phyloP scores from a whole-genome alignment of 2,329 filamentous ascomycete genomes.

The Aspergillus sp. region DNA sequence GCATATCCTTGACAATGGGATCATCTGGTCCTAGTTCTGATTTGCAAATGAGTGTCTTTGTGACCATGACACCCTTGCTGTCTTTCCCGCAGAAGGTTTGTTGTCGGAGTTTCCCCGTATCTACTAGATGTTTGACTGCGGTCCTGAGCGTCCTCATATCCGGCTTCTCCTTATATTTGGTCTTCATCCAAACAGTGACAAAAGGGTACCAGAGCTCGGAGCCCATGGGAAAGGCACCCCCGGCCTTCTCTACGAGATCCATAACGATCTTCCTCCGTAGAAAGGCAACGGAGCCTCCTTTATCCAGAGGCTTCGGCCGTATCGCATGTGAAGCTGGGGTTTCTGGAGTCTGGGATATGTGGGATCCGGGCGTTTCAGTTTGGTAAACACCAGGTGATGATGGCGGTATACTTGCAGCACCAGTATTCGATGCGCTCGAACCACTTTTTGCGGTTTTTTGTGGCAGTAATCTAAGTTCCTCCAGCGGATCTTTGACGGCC shows the following conservation, averaged over 20 bases:
- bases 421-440: neutral
- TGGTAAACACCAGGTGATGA: neutral
- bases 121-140: conserved; percentile 51
- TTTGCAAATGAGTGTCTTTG: conserved; percentile 52
- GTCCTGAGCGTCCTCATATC: conserved; percentile 54
- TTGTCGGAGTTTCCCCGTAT: conserved; percentile 52
- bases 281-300: conserved; percentile 46
- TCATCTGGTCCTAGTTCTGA: conserved; percentile 47
- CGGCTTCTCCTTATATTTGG: conserved; percentile 46
- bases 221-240: conserved; percentile 57
- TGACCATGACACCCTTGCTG: conserved; percentile 48
- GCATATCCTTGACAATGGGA: conserved; percentile 48
- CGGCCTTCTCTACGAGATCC: conserved; percentile 54
- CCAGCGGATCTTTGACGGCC: neutral
- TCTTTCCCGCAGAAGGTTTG: conserved; percentile 53
- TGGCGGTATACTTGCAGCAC: neutral
- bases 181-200: conserved; percentile 52
- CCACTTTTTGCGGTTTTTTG: neutral
- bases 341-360: conserved; percentile 5
- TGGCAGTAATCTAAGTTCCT: neutral
- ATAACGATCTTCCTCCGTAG: conserved; percentile 53
- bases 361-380: neutral
- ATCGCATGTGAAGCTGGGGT: neutral
- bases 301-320: conserved; percentile 17
- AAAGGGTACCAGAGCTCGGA: conserved; percentile 58